A percentile compares a stretch with the other conserved stretches of the same genome.
Evolutionary conservation across 148 eudicot genomes (phyloP).

Genomic region (Heliamphora exappendiculata): DNA sequence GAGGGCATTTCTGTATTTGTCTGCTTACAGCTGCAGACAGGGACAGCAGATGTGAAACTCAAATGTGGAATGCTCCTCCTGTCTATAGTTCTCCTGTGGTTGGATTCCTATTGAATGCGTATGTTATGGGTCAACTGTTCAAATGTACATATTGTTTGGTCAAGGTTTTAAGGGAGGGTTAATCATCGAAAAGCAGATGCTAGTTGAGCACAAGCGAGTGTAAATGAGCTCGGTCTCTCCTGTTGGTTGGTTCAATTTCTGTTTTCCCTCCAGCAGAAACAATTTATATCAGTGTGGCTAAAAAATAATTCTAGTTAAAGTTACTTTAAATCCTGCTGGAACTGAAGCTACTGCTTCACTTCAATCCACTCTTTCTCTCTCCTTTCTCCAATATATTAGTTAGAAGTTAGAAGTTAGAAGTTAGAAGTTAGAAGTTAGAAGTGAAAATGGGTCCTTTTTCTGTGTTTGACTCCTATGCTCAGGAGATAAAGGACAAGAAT

Average conservation of each 20-base stretch:
- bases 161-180: background rate
- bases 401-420: too few species aligned
- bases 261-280: background rate
- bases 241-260: background rate
- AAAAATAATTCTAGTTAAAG: background rate
- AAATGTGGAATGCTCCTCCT: background rate
- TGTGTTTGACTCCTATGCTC: background rate
- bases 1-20: background rate
- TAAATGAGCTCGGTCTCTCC: constrained; percentile 8
- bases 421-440: too few species aligned
- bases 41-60: constrained; percentile 1
- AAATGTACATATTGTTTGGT: background rate
- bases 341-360: background rate
- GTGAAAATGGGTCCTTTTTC: background rate
- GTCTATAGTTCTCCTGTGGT: background rate
- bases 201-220: constrained; percentile 1
- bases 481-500: background rate
- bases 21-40: background rate
- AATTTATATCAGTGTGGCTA: background rate
- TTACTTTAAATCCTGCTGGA: background rate
- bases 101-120: background rate
- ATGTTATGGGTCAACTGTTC: background rate
- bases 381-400: background rate
- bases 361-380: background rate
- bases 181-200: constrained; percentile 8